Evolutionary conservation across 2,329 filamentous ascomycete species (phyloP), one percentile per base, ranked within the genome.

Genomic region (Colletotrichum siamense): DNA sequence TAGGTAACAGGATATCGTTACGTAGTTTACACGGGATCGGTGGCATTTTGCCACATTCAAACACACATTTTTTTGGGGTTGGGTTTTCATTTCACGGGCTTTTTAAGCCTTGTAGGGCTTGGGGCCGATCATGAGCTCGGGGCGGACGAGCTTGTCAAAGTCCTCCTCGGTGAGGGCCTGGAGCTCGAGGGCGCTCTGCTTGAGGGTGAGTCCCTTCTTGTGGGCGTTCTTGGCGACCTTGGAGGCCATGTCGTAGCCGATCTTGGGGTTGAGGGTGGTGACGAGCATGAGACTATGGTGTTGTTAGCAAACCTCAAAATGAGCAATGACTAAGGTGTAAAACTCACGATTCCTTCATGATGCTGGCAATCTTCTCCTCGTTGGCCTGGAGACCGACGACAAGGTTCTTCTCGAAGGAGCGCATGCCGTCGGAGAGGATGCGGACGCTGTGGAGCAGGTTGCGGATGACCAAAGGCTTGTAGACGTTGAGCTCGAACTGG

Each of bases 161-260:
- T 98, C 96, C 82, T 95, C 95, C 83, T 94, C 93, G 79, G 93
- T 96, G 80, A 99, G 89, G 62, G 96, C 96, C 80, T 98, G 92
- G 79, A 99, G 91, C 90, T 99, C 95, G 90, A 99, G 93, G 24
- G 97, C 96, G 82, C 94, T 96, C 88, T 98, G 89, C 91, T 98
- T 98, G 75, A 99, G 91, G 28, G 96, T 98, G 68, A 96, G 88
- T 39, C 96, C 96, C 92, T 99, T 99, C 92, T 98, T 98, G 90
- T 99, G 97, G 18, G 97, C 97, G 84, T 99, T 98, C 93, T 98
- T 98, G 83, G 96, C 96, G 28, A 98, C 96, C 90, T 98, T 98
- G 87, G 94, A 96, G 69, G 96, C 96, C 95, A 98, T 98, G 85
- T 98, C 96, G 87, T 98, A 98, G 77, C 96, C 96, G 84, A 99